These are phyloP conservation scores for Suhomyces xylopsoci DNA, from an alignment of 805 yeast species.

Conservation along the genomic window DNA sequence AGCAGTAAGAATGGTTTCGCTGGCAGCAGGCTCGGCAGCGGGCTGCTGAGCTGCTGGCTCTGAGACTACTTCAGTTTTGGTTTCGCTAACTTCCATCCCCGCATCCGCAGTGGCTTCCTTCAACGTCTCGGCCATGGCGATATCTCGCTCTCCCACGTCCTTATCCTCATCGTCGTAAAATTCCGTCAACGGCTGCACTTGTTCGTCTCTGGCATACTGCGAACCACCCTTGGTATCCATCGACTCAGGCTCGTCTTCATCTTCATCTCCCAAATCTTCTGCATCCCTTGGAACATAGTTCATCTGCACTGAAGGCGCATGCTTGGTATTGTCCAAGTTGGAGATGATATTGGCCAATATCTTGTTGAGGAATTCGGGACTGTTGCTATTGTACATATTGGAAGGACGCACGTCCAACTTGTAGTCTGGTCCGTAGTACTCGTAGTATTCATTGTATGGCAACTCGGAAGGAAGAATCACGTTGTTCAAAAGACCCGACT, in stretches of 20 bases:
- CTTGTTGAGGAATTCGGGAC: constrained; percentile 87
- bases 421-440: constrained; percentile 96
- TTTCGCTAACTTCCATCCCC: background rate
- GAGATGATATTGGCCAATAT: constrained; percentile 71
- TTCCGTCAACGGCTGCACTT: constrained; percentile 70
- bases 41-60: background rate
- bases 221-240: constrained; percentile 92
- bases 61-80: background rate
- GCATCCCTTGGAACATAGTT: constrained; percentile 82
- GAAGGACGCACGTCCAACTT: constrained; percentile 91
- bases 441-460: constrained; percentile 96
- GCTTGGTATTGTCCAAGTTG: constrained; percentile 84
- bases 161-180: constrained; percentile 66
- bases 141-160: constrained; percentile 35
- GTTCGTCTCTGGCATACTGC: constrained; percentile 74
- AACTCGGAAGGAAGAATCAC: constrained; percentile 55
- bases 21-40: background rate
- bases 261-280: constrained; percentile 84
- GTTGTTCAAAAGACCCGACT: constrained; percentile 82
- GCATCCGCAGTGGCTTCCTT: background rate
- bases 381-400: constrained; percentile 94
- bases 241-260: constrained; percentile 76
- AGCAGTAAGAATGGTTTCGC: constrained; percentile 25
- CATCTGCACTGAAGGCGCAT: constrained; percentile 96
- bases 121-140: constrained; percentile 8